phyloP scores from a whole-genome alignment of 1,284 basidiomycete species.

The Sanguinoderma infundibulare region DNA sequence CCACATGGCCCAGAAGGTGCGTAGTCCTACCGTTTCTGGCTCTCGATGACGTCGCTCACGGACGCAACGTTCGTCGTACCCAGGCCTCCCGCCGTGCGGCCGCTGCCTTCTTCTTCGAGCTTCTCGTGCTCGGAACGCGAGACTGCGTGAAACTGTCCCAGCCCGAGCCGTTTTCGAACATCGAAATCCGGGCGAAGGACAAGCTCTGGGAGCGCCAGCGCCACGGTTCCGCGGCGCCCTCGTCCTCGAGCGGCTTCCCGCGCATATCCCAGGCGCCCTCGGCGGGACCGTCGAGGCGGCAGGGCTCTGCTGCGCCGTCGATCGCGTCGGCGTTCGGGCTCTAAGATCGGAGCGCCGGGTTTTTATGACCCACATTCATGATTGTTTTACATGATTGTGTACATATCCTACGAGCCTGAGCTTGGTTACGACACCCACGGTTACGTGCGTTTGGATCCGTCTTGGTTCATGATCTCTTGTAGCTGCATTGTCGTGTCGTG shows the following conservation, averaged over 20 bases:
- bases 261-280: conserved; percentile 23
- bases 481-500: not conserved
- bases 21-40: conserved; percentile 16
- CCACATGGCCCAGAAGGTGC: conserved; percentile 74
- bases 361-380: not conserved
- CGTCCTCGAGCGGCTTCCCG: conserved; percentile 27
- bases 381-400: no score
- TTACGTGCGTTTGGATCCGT: not conserved
- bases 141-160: conserved; percentile 89
- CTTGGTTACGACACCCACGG: not conserved
- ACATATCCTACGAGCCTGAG: not conserved
- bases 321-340: conserved; percentile 41
- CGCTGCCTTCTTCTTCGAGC: conserved; percentile 96
- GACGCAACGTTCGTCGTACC: not conserved
- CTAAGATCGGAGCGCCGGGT: conserved; percentile 16
- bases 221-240: conserved; percentile 51
- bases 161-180: conserved; percentile 79
- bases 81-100: conserved; percentile 91
- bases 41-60: conserved; percentile 7
- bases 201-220: conserved; percentile 81
- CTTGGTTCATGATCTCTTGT: not conserved
- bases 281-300: conserved; percentile 21
- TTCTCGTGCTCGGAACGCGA: conserved; percentile 91
- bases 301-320: conserved; percentile 36
- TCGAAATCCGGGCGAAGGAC: conserved; percentile 82